Base-by-base conservation (phyloP, 2,329 filamentous ascomycete genomes). In the Claviceps lovelessii region DNA sequence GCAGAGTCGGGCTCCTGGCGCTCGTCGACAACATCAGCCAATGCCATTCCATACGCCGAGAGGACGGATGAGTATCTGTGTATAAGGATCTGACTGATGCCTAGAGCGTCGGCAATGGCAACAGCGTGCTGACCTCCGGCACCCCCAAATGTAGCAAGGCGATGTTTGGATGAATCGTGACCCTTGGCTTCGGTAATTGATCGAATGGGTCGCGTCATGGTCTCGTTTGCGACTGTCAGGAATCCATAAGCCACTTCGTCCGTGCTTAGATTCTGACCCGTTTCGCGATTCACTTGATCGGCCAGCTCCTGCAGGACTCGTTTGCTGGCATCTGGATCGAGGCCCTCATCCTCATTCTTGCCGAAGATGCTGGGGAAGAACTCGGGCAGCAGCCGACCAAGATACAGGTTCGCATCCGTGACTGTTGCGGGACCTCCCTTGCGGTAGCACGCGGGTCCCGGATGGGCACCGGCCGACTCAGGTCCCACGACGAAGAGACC, bases 1-100 rank as follows among this genome's bases (percentile, higher is more conserved):
- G 74, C 73, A 2, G 82, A 83, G 42, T 83, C 79, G 5, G 87
- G 86, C 64, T 90, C 88, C 64, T 96, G 90, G 35, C 85, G 78
- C 70, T 96, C 90, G 5, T 71, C 67, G 2, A 75, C 72, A 0
- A 76, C 67, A 31, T 75, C 71, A 3, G 73, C 73, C 4, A 74
- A 60, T 0, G 73, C 69, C 61, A 75, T 73, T 0, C 73, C 73
- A 33, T 75, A 76, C 0, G 73, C 73, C 0, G 73, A 75, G 0
- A 76, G 58, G 13, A 76, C 71, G 7, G 68, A 72, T 0, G 73
- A 75, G 58, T 73, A 74, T 37, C 68, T 67, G 37, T 73, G 73
- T 13, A 76, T 68, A 35, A 75, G 65, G 53, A 72, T 68, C 1
- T 68, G 65, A 10, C 64, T 64, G 53, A 76, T 75, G 1, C 71